phyloP scores from a whole-genome alignment of 305 asterid genomes.

The Salvia sclarea region DNA sequence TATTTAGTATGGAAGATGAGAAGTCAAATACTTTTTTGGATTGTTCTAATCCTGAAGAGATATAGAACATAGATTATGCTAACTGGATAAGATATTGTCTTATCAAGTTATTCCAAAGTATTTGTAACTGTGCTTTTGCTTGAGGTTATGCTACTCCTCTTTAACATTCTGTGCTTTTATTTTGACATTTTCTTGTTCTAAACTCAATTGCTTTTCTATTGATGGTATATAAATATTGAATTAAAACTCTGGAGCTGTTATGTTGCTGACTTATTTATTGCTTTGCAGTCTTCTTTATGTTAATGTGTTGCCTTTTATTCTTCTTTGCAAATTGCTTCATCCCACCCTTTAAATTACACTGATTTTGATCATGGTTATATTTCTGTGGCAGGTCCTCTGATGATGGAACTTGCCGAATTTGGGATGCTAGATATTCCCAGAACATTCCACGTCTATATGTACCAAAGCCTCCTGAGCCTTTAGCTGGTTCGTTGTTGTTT shows the following conservation, averaged over 20 bases:
- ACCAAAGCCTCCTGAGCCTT: constrained; percentile 72
- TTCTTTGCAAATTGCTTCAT: background rate
- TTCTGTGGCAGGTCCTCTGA: constrained; percentile 75
- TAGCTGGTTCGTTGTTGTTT: constrained; percentile 57
- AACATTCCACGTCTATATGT: constrained; percentile 65
- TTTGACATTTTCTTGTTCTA: background rate
- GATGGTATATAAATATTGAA: background rate
- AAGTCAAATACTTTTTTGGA: background rate
- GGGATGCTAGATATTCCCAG: constrained; percentile 96
- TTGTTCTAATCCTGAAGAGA: background rate
- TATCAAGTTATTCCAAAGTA: constrained; percentile 19
- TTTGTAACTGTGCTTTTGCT: constrained; percentile 21
- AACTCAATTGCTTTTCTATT: background rate
- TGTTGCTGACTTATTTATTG: background rate
- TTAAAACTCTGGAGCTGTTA: constrained; percentile 13
- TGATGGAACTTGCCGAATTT: constrained; percentile 95
- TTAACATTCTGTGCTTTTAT: background rate
- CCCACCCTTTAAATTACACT: background rate
- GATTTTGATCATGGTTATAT: constrained; percentile 23
- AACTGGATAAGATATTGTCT: background rate
- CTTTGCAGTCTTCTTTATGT: background rate
- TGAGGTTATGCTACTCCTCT: background rate
- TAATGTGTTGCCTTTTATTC: constrained; percentile 21
- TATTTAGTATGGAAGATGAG: constrained; percentile 13
- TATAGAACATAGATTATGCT: constrained; percentile 1